Base-by-base conservation (phyloP, 2,329 filamentous ascomycete genomes). In the Fulvia fulva region DNA sequence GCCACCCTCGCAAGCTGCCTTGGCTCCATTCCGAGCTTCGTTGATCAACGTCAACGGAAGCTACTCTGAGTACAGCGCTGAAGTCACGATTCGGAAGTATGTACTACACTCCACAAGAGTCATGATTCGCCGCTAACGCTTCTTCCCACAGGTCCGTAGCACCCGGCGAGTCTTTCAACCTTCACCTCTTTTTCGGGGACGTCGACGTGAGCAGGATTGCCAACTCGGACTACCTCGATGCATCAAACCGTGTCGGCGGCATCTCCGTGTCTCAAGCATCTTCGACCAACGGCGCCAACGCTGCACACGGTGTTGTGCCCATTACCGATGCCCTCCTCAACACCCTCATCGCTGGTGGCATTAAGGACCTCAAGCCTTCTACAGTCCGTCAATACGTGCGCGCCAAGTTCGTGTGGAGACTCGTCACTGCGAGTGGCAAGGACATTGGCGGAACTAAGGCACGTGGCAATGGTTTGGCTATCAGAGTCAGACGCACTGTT, bases 241-340 rank as follows among this genome's bases (percentile, higher is more conserved):
- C 56, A 37, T 23, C 56, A 46, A 59, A 59, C 32, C 56, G 56
- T 46, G 52, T 59, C 25, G 56, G 56, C 9, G 56, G 56, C 47
- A 55, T 59, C 32, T 44, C 56, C 25, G 37, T 59, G 19, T 55
- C 56, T 11, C 56, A 59, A 21, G 32, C 56, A 1, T 52, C 23
- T n/a, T 51, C 51, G 1, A 46, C 45, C 19, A 51, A 32, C 47
- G 30, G 23, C 5, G 46, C 32, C 16, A 59, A 28, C 30, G 25
- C 34, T 6, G 56, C 53, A 8, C 41, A 45, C 8, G 56, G 56
- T 44, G 45, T 59, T 9, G 56, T 55, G 1, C 34, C 52, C 3
- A 34, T 59, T 34, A 59, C 56, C 3, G 56, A 59, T 30, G 56
- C 56, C n/a, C 52, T 59, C 23, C 56, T 59, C 19, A 59, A 59